Base-by-base conservation (phyloP, 2,329 filamentous ascomycete genomes). In the Plenodomus biglobosus region DNA sequence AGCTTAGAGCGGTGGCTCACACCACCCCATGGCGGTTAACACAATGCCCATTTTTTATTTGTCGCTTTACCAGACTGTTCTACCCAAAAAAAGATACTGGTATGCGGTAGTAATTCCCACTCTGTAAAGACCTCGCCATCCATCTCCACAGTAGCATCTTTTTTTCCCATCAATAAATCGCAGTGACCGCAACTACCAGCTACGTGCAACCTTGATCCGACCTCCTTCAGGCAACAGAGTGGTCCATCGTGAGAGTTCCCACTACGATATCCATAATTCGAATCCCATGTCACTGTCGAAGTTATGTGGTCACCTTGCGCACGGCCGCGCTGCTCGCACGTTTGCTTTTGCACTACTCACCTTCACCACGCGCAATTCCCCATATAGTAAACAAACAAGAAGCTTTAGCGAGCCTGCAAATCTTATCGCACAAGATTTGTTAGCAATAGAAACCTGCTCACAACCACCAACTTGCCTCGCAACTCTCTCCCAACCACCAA, bases 331-430 rank as follows among this genome's bases (percentile, higher is more conserved):
- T 32, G 15, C 27, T 32, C 27, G 27, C 27, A 15, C 27, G 27
- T 32, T 32, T 32, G 27, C 27, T 6, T 32, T 32, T 32, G 27
- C 27, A 32, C 27, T 11, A 10, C 13, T 32, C 27, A 17, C 36
- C 36, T 49, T 44, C 50, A 49, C 50, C 35, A 15, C 40, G 52
- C 38, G 45, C 32, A 22, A 48, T 41, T 56, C 43, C 40, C 32
- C 38, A 38, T 45, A 19, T 35, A 34, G 27, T 50, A n/a, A 45
- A 38, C 43, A 56, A 55, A 56, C 48, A 40, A 22, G 38, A 40
- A 22, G 38, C 41, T 44, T 15, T 41, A 37, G 30, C 34, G 30
- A 11, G 16, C 36, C 36, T 41, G 27, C 44, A 46, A 44, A n/a
- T 1, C 27, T 8, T 20, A 16, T 19, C 11, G 20, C 15, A 38